Conservation (phyloP, 768 basidiomycete species). For the Imleria badia region DNA sequence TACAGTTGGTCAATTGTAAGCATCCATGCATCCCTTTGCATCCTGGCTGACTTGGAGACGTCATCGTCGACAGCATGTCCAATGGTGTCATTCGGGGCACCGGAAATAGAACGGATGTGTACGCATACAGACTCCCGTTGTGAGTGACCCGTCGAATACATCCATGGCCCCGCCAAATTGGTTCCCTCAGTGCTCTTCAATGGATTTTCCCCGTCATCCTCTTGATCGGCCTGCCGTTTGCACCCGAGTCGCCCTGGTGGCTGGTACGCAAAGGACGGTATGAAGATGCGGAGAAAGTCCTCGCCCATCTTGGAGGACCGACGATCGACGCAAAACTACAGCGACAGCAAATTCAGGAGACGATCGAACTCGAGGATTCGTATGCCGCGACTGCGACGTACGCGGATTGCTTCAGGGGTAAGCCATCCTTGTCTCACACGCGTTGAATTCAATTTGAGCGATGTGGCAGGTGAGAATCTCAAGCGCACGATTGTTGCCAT, state of each 20-base stretch:
- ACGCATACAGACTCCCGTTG: conserved; percentile 29
- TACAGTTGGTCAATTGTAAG: conserved; percentile 27
- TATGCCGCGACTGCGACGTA: conserved; percentile 29
- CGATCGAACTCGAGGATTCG: conserved; percentile 31
- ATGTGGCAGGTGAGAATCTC: conserved; percentile 18
- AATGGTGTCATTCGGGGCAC: conserved; percentile 27
- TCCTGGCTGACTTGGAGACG: neutral
- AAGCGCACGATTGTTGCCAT: conserved; percentile 28
- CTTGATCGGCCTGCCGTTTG: conserved; percentile 30
- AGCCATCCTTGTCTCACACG: neutral
- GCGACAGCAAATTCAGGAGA: conserved; percentile 27
- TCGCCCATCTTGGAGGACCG: conserved; percentile 21
- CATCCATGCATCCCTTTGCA: too few species aligned
- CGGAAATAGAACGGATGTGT: conserved; percentile 19
- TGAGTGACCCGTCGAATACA: conserved; percentile 1
- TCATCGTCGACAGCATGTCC: conserved; percentile 14
- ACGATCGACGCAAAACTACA: conserved; percentile 24
- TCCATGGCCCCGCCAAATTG: neutral
- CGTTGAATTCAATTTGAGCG: neutral
- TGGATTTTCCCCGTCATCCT: conserved; percentile 35
- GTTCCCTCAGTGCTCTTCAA: conserved; percentile 24
- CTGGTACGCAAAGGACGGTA: conserved; percentile 30
- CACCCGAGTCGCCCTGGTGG: conserved; percentile 36
- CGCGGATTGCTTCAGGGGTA: conserved; percentile 33
- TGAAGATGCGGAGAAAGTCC: conserved; percentile 22